Percentiles rank a stretch among this genome's conserved stretches.
phyloP scores from a whole-genome alignment of 208 protist genomes.

The Acanthamoeba triangularis region DNA sequence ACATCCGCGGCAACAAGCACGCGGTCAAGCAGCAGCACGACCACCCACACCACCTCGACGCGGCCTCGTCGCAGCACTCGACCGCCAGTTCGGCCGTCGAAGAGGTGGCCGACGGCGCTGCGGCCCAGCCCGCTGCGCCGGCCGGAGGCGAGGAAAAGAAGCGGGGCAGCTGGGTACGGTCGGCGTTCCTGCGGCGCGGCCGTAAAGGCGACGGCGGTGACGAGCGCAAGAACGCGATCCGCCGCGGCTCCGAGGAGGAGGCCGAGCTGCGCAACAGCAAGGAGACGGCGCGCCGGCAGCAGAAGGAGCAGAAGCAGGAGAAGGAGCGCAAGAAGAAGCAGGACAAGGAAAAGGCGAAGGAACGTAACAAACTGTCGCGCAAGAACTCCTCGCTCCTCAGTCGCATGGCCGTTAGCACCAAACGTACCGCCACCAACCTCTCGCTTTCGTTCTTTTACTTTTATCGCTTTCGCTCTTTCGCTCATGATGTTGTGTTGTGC shows the following conservation, averaged over 20 bases:
- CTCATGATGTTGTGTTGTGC: neutral
- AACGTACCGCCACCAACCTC: neutral
- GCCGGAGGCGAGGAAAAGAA: neutral
- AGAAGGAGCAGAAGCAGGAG: constrained; percentile 27
- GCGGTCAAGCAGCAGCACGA: neutral
- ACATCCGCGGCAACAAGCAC: neutral
- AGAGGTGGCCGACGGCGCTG: neutral
- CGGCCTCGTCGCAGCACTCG: neutral
- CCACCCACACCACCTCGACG: neutral
- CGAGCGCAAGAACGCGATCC: constrained; percentile 1
- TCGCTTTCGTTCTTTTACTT: neutral
- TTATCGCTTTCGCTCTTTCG: neutral
- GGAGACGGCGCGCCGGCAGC: neutral
- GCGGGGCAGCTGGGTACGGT: neutral
- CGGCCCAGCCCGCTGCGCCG: neutral
- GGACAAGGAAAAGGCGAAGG: neutral
- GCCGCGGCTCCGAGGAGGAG: neutral
- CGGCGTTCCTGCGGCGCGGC: neutral
- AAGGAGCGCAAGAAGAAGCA: constrained; percentile 1
- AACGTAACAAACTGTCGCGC: constrained; percentile 65
- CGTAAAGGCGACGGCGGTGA: neutral
- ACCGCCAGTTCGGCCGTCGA: neutral
- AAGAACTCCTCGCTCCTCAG: constrained; percentile 61
- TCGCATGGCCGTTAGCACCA: constrained; percentile 52
- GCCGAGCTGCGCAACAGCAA: constrained; percentile 39